Evolutionary conservation across 129 eudicot species (phyloP).

Genomic region (Escallonia rubra): DNA sequence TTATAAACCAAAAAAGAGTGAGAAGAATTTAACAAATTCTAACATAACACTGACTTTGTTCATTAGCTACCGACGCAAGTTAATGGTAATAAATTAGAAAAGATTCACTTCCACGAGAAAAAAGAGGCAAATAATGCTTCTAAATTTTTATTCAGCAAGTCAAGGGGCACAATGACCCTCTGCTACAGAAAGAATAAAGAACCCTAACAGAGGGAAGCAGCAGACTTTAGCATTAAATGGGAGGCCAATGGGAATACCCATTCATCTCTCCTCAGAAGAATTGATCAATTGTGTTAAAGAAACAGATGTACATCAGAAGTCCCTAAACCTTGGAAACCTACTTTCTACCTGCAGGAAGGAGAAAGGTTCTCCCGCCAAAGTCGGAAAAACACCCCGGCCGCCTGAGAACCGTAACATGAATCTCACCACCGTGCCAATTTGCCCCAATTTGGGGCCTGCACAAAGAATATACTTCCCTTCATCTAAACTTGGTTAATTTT

Average conservation of each 20-base stretch:
- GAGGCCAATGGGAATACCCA: constrained; percentile 20
- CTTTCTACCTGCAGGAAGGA: constrained; percentile 31
- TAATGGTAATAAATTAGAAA: too few species aligned
- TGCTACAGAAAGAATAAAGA: constrained; percentile 76
- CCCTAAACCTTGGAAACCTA: constrained; percentile 26
- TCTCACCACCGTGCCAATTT: constrained; percentile 41
- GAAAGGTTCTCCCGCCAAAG: constrained; percentile 55
- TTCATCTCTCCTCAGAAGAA: constrained; percentile 48
- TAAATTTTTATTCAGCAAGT: constrained; percentile 26
- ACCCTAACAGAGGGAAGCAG: constrained; percentile 48
- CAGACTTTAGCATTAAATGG: constrained; percentile 32
- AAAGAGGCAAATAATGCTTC: neutral
- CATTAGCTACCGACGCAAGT: too few species aligned
- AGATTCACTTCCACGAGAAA: too few species aligned
- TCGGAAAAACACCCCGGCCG: constrained; percentile 39
- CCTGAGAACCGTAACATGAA: constrained; percentile 25
- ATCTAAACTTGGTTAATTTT: constrained; percentile 49
- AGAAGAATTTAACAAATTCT: too few species aligned
- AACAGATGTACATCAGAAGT: constrained; percentile 42
- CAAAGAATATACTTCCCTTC: constrained; percentile 55
- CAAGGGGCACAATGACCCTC: constrained; percentile 27
- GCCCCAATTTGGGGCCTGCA: constrained; percentile 71
- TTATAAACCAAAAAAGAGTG: too few species aligned
- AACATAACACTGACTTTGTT: too few species aligned
- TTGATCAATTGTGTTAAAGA: constrained; percentile 30